Conservation (phyloP, 768 basidiomycete species). For the Tulasnella calospora region DNA sequence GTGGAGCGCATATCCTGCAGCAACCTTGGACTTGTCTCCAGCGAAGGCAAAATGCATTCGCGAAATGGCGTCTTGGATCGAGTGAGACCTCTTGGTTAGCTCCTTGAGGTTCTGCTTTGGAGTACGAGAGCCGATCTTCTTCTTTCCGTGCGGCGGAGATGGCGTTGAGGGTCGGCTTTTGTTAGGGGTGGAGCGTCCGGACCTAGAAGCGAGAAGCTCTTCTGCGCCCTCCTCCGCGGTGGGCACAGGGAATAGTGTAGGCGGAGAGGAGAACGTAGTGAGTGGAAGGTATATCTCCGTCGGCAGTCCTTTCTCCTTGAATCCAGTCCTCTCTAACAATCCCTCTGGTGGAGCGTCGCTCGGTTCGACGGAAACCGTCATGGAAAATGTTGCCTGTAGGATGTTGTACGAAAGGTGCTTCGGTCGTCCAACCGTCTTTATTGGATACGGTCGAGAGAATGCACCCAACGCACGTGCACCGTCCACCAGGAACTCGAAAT, state of each 20-base stretch:
- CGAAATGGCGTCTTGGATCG: conserved; percentile 18
- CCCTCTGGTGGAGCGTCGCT: conserved; percentile 45
- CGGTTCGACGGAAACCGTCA: conserved; percentile 57
- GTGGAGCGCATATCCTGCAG: conserved; percentile 15
- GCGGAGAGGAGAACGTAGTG: conserved; percentile 21
- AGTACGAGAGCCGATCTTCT: not conserved
- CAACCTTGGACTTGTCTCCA: not conserved
- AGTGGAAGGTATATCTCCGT: conserved; percentile 91
- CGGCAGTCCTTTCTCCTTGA: conserved; percentile 38
- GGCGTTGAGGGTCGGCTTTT: not conserved
- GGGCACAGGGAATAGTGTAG: conserved; percentile 17
- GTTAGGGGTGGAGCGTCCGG: not conserved
- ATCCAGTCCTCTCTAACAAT: conserved; percentile 25
- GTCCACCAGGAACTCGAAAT: conserved; percentile 71
- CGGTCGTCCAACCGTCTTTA: conserved; percentile 64
- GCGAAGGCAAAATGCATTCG: conserved; percentile 20
- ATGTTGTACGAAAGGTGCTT: conserved; percentile 71
- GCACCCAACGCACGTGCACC: conserved; percentile 84
- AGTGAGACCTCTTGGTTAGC: not conserved
- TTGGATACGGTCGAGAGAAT: conserved; percentile 79
- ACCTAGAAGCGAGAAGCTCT: not conserved
- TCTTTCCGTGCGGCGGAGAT: not conserved
- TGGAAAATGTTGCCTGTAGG: conserved; percentile 59
- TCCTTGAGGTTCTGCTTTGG: not conserved
- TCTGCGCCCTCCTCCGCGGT: conserved; percentile 3